Conservation (phyloP, 192 early-diverging fungal genomes). For the Phycomyces nitens region DNA sequence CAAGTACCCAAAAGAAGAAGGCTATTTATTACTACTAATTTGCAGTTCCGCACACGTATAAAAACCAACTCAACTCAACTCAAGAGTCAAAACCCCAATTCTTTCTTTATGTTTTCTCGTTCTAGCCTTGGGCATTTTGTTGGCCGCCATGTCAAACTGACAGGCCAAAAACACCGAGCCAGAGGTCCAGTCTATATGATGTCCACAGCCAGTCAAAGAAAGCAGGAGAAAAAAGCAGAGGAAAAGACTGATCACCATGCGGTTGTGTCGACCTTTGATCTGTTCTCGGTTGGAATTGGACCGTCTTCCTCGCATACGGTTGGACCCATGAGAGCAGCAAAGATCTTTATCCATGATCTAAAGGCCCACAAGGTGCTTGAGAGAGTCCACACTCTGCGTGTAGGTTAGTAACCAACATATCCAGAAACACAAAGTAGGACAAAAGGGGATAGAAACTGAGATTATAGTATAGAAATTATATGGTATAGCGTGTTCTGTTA, state of each 20-base stretch:
- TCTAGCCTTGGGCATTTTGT: too few species aligned
- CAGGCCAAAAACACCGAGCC: too few species aligned
- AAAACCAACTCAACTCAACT: too few species aligned
- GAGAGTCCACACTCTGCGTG: slow-evolving; percentile 35
- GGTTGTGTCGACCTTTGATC: slow-evolving; percentile 90
- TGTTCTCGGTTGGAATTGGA: slow-evolving; percentile 94
- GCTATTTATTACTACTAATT: too few species aligned
- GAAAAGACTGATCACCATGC: slow-evolving; percentile 55
- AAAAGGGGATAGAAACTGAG: neutral
- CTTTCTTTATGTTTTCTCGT: too few species aligned
- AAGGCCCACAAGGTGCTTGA: slow-evolving; percentile 60
- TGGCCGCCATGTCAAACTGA: too few species aligned
- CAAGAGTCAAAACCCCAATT: too few species aligned
- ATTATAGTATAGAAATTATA: too few species aligned
- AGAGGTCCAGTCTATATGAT: too few species aligned
- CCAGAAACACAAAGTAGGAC: neutral
- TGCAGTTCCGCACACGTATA: too few species aligned
- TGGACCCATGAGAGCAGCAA: slow-evolving; percentile 94
- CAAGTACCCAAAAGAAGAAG: too few species aligned
- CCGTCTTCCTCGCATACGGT: slow-evolving; percentile 88
- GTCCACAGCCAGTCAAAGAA: neutral
- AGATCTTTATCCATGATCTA: slow-evolving; percentile 90
- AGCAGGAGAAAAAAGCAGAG: neutral
- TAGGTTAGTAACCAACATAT: slow-evolving; percentile 22
- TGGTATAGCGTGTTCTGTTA: neutral